Evolutionary conservation across 441 rosid genomes (phyloP), one percentile per base, ranked within the genome.

Genomic region (Iberis amara): DNA sequence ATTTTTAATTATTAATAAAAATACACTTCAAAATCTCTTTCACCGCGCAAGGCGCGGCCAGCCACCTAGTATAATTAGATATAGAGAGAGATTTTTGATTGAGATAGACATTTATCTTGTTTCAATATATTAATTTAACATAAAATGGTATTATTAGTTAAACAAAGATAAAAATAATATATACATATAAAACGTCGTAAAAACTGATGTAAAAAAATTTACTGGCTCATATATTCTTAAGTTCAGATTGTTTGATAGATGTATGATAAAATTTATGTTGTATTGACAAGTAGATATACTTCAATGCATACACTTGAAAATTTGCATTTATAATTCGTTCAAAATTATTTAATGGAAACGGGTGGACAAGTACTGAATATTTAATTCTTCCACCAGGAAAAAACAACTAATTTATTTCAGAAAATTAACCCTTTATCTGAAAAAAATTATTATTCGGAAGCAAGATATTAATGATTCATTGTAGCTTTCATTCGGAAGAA

Each of bases 251-350:
- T 58, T 57, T 7, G 23, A 21, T 57, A 30, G 39, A 32, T 42
- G 47, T 56, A 38, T 57, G 58, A 43, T 24, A 44, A 56, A 42
- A 44, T 44, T 64, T 12, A 57, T 50, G 53, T 43, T 57, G 8
- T 26, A 31, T 46, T 21, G 58, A 57, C 53, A 43, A 55, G 49
- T 51, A 57, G 64, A 64, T 57, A 38, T 50, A 33, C 50, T 37
- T 65, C 67, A 70, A 73, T 76, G 70, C 73, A 47, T 71, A 54
- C 65, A 67, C 71, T 74, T 85, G 63, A 85, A 18, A 69, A 68
- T 73, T 73, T 65, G 80, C 85, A 82, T 85, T 76, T 75, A 85
- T 59, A 56, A 71, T 69, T 68, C 74, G 71, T 73, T 79, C 68
- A 69, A 68, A 74, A 72, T 69, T 55, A 69, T 15, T 77, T 65